Evolutionary conservation across 768 basidiomycete species (phyloP), one percentile per base, ranked within the genome.

Genomic region (Peribolospora baueri): DNA sequence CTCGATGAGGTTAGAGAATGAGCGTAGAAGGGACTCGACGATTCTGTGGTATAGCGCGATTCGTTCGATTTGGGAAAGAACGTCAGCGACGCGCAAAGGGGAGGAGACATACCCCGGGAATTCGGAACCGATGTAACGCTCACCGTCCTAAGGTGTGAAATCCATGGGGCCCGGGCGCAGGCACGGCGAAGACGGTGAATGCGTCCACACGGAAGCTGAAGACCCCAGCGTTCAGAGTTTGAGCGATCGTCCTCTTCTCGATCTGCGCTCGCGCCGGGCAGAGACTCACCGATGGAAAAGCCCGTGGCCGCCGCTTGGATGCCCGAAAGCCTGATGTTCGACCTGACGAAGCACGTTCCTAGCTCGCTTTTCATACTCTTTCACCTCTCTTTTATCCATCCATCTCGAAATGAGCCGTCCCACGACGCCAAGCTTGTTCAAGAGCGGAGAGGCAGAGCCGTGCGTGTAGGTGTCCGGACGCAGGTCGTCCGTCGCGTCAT

Each of bases 1-100:
- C 65, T 98, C 93, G 14, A 95, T 74, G 5, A 97, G 75, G 64
- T 98, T 98, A 68, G 93, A 95, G 65, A 79, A 76, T 10, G 88
- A 84, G 56, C 90, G 76, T 41, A 93, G 73, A 10, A 82, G 79
- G 1, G 86, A 87, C 69, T 98, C 93, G 43, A 88, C 64, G 48
- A 81, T 74, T 48, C 87, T 90, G 51, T 41, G 57, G 25, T 47
- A 45, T 45, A 14, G 43, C 39, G 43, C 52, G 38, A 52, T 6
- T 6, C 14, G 7, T 25, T 9, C 4, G 40, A 49, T 38, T 11
- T 45, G 49, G 45, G 41, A 62, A 56, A 56, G 41, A 38, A n/a
- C 14, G 38, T 11, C 10, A 11, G 13, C 41, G 3, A n/a, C 37
- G 40, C 11, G 41, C 46, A 45, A 1, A 46, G 53, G 42, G 6